A percentile compares a stretch with the other conserved stretches of the same genome.
Evolutionary conservation across 352 stramenopile genomes (phyloP).

Genomic region (Phytophthora agathidicida): DNA sequence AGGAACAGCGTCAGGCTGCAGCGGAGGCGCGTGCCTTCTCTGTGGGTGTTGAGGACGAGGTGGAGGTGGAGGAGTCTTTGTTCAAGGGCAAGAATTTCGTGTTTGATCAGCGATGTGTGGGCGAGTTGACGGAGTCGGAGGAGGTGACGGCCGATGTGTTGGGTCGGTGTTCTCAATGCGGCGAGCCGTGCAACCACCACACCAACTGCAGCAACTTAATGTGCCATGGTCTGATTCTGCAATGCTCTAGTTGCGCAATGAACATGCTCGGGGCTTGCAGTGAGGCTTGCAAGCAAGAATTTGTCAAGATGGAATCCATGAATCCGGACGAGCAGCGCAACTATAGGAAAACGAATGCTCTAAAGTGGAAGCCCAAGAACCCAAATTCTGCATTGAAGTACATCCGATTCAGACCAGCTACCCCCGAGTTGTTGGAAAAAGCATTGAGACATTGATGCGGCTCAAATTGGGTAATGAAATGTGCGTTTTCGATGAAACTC

Average conservation of each 20-base stretch:
- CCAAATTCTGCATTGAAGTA: slow-evolving; percentile 59
- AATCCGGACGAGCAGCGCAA: slow-evolving; percentile 46
- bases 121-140: slow-evolving; percentile 39
- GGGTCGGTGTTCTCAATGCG: slow-evolving; percentile 66
- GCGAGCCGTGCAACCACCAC: slow-evolving; percentile 53
- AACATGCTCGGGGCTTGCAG: slow-evolving; percentile 53
- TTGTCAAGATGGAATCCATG: slow-evolving; percentile 65
- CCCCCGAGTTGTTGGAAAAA: slow-evolving; percentile 23
- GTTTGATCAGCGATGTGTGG: slow-evolving; percentile 78
- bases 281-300: slow-evolving; percentile 56
- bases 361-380: slow-evolving; percentile 60
- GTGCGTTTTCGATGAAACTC: slow-evolving; percentile 18
- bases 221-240: slow-evolving; percentile 64
- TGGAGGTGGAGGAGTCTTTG: slow-evolving; percentile 27
- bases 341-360: slow-evolving; percentile 64
- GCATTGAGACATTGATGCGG: slow-evolving; percentile 6
- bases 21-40: slow-evolving; percentile 4
- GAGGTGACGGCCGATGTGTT: slow-evolving; percentile 69
- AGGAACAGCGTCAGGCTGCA: slow-evolving; percentile 32
- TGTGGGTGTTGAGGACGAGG: slow-evolving; percentile 18
- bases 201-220: slow-evolving; percentile 67
- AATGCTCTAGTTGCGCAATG: slow-evolving; percentile 49
- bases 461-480: background rate
- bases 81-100: slow-evolving; percentile 77
- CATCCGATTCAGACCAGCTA: slow-evolving; percentile 56